Base-by-base conservation (phyloP, 1,284 basidiomycete genomes). In the Sanguinoderma infundibulare region DNA sequence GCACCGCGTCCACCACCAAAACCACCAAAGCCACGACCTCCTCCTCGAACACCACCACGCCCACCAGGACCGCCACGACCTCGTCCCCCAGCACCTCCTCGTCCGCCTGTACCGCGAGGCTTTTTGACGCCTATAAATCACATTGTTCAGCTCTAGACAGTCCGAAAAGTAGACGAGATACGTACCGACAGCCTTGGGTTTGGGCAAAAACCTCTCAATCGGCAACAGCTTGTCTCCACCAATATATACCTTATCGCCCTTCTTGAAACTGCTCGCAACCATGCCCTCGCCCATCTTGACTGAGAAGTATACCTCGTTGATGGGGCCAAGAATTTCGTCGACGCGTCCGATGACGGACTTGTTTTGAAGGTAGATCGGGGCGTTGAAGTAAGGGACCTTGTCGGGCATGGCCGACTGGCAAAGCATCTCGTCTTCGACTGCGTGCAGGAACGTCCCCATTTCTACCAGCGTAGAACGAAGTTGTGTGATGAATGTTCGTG, bases 371-470 rank as follows among this genome's bases (percentile, higher is more conserved):
- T 98, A 99, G 75, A 99, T 98, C 57, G 98, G 97, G 0, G 98
- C 97, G 77, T 99, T 99, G 84, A 99, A 99, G 80, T 98, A 98
- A 0, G 98, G 98, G 15, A 99, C 94, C 81, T 94, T 96, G 77
- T 95, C 89, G 2, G 89, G 80, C 74, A 95, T 87, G 38, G 89
- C 80, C 12, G 95, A 95, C 10, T 90, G 83, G 78, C 98, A 99
- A 59, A 99, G 82, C 97, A 99, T 98, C 77, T 99, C 97, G 65
- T 95, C 94, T 81, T 99, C 98, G 52, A 98, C 96, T 22, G 96
- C 93, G 75, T 99, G 96, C 32, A 95, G 75, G 75, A 97, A 97
- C 1, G 89, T 82, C 61, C 96, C 95, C 79, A 96, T 89, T 80
- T 95, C 93, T 95, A 67, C 7, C 24, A 8, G 5, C 14, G 3